Percentiles rank a stretch among this genome's conserved stretches.
Evolutionary conservation across 2,329 filamentous ascomycete genomes (phyloP).

Genomic region (Rasamsonia emersonii): DNA sequence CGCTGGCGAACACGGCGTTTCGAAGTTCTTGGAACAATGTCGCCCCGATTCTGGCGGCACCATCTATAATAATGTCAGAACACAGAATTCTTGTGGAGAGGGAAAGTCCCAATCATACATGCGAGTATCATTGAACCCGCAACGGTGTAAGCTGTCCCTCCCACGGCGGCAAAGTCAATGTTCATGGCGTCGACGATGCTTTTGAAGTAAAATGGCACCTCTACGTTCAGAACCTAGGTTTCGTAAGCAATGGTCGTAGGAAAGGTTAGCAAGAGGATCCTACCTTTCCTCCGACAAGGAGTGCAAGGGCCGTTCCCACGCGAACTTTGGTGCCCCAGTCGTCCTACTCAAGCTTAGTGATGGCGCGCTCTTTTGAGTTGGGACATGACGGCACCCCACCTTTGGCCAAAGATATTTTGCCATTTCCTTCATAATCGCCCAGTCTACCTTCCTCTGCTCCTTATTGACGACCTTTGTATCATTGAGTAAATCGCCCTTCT

Average conservation of each 20-base stretch:
- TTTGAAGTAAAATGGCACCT: slow-evolving; percentile 99
- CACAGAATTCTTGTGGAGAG: not conserved
- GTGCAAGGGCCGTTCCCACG: slow-evolving; percentile 71
- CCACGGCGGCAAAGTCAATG: slow-evolving; percentile 74
- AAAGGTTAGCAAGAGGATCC: slow-evolving; percentile 9
- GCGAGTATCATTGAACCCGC: slow-evolving; percentile 90
- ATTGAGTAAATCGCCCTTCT: slow-evolving; percentile 52
- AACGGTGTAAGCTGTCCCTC: slow-evolving; percentile 81
- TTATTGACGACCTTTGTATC: slow-evolving; percentile 61
- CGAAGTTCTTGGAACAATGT: slow-evolving; percentile 87
- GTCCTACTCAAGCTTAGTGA: slow-evolving; percentile 38
- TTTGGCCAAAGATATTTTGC: slow-evolving; percentile 93
- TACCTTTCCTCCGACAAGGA: slow-evolving; percentile 82
- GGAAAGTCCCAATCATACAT: slow-evolving; percentile 42
- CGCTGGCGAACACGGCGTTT: slow-evolving; percentile 93
- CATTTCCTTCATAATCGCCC: slow-evolving; percentile 99
- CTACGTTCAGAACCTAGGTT: slow-evolving; percentile 70
- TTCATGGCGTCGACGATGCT: slow-evolving; percentile 97
- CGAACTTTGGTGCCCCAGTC: slow-evolving; percentile 73
- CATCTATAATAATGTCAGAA: slow-evolving; percentile 45
- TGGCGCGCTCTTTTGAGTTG: not conserved
- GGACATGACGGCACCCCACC: slow-evolving; percentile 22
- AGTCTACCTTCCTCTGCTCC: slow-evolving; percentile 92
- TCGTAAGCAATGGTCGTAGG: slow-evolving; percentile 10
- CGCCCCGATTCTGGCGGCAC: slow-evolving; percentile 76